Conservation (phyloP, 2,329 filamentous ascomycete genomes). For the Paracoccidioides brasiliensis region DNA sequence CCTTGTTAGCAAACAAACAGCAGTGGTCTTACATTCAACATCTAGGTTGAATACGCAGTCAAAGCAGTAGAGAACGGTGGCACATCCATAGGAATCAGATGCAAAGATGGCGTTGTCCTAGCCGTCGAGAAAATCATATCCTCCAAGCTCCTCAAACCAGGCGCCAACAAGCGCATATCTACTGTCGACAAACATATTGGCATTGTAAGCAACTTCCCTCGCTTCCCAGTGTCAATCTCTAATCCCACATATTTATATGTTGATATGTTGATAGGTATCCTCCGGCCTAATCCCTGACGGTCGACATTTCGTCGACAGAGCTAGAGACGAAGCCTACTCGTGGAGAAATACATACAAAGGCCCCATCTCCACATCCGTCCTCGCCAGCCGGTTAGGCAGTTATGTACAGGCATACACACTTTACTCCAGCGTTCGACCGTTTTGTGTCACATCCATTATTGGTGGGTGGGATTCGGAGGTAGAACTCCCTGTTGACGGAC, state of each 20-base stretch:
- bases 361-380: constrained; percentile 75
- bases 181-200: constrained; percentile 89
- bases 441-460: constrained; percentile 89
- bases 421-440: constrained; percentile 91
- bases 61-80: constrained; percentile 98
- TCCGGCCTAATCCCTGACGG: constrained; percentile 91
- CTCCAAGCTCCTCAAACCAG: constrained; percentile 88
- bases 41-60: constrained; percentile 77
- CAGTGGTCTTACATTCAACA: constrained; percentile 10
- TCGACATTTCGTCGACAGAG: constrained; percentile 85
- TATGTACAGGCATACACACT: constrained; percentile 97
- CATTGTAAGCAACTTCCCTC: constrained; percentile 49
- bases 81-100: constrained; percentile 89
- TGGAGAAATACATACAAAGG: constrained; percentile 94
- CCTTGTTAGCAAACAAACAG: neutral
- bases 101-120: constrained; percentile 92
- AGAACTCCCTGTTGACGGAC: constrained; percentile 74
- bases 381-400: constrained; percentile 84
- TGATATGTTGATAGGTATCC: constrained; percentile 52
- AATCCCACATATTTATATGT: neutral
- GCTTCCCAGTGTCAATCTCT: neutral
- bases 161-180: constrained; percentile 93
- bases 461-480: constrained; percentile 86
- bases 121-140: constrained; percentile 93
- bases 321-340: constrained; percentile 79